Evolutionary conservation across 176 grass and related monocot genomes (phyloP), one percentile per base, ranked within the genome.

Genomic region (Hyparrhenia diplandra): DNA sequence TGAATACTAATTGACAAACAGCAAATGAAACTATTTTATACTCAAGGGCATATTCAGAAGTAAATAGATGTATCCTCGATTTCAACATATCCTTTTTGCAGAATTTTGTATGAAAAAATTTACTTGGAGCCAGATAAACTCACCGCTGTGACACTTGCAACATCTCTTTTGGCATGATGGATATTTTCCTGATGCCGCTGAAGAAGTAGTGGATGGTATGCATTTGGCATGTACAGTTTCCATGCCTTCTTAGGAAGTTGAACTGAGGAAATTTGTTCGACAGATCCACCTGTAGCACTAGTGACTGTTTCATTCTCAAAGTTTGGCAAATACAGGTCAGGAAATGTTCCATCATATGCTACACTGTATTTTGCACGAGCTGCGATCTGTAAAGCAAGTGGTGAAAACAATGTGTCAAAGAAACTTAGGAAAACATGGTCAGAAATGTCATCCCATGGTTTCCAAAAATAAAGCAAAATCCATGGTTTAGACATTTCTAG

Each of bases 201-300:
- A 58, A 91, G 92, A 60, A 94, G 88, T 76, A 94, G 49, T 45
- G 92, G 88, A 84, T 94, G 92, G 45, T 94, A 87, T 65, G 88
- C 89, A 75, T 89, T 94, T 70, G 88, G 80, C 84, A 94, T 89
- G 71, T 89, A 91, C 61, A 94, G 43, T 85, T 94, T 94, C 88
- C 88, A 94, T 60, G 69, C 13, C 68, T 71, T 86, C 40, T 72
- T 88, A 64, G 76, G 32, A 55, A 30, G 67, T 67, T 60, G 70
- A 39, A 40, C 73, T 79, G 78, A 78, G 73, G 75, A 76, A 67
- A 49, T 63, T 63, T 45, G 64, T 28, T 46, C 34, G 20, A 63
- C 34, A 86, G 83, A 41, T 43, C 70, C 42, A 71, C 64, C 51
- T 83, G 68, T 34, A 86, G 55, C 64, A 64, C 58, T 58, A 42